Evolutionary conservation across 1,139 yeast species (phyloP).

Genomic region (Magnusiomyces sp.): DNA sequence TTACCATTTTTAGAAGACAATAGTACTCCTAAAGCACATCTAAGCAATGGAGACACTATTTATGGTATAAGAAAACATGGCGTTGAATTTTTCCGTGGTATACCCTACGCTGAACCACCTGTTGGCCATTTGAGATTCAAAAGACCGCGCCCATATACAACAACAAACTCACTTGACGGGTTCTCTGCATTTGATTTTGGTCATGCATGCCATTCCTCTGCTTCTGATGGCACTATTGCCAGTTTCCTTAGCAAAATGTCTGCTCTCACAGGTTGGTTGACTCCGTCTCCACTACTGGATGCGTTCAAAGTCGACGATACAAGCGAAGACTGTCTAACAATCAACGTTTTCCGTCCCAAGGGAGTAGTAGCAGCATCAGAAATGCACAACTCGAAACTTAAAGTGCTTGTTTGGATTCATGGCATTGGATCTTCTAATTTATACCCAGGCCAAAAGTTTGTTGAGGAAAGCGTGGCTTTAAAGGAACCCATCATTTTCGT

Average conservation of each 20-base stretch:
- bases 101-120: slow-evolving; percentile 27
- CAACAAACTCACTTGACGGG: slow-evolving; percentile 12
- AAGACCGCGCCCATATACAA: slow-evolving; percentile 18
- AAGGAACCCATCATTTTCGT: slow-evolving; percentile 17
- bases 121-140: slow-evolving; percentile 20
- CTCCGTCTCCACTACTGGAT: background rate
- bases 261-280: too few relatives aligned
- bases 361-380: background rate
- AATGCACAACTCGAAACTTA: slow-evolving; percentile 16
- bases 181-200: slow-evolving; percentile 15
- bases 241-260: too few relatives aligned
- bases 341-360: slow-evolving; percentile 20
- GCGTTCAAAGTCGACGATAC: slow-evolving; percentile 1
- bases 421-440: slow-evolving; percentile 18
- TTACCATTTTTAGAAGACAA: too few relatives aligned
- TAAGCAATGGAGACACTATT: slow-evolving; percentile 6
- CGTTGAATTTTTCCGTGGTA: slow-evolving; percentile 22
- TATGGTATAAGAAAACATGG: slow-evolving; percentile 4
- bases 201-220: slow-evolving; percentile 15
- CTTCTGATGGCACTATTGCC: background rate
- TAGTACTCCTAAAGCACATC: too few relatives aligned
- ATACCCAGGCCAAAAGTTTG: slow-evolving; percentile 13
- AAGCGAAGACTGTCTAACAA: slow-evolving; percentile 22
- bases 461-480: slow-evolving; percentile 12
- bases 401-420: slow-evolving; percentile 31